Conservation (phyloP, 1,284 basidiomycete species). For the Meripilus lineatus region DNA sequence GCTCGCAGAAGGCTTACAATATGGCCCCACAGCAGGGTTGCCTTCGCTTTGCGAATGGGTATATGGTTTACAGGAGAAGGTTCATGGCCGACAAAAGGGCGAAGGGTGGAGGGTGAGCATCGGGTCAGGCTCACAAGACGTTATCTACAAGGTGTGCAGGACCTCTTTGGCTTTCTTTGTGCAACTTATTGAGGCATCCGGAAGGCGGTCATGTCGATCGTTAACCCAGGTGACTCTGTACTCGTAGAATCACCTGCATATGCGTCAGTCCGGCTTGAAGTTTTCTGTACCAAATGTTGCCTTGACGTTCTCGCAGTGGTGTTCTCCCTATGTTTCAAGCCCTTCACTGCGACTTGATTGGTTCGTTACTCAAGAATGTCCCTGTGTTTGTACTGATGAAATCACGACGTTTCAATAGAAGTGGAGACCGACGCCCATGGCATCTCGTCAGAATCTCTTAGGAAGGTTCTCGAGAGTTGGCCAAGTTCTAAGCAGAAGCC, state of each 20-base stretch:
- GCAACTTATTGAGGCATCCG: too few species aligned
- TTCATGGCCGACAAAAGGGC: slow-evolving; percentile 52
- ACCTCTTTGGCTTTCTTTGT: not conserved
- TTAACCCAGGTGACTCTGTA: slow-evolving; percentile 80
- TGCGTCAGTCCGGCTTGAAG: slow-evolving; percentile 46
- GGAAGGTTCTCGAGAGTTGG: slow-evolving; percentile 72
- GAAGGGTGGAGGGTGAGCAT: slow-evolving; percentile 73
- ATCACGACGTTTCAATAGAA: slow-evolving; percentile 44
- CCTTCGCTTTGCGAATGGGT: slow-evolving; percentile 64
- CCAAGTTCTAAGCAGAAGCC: slow-evolving; percentile 69
- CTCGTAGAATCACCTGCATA: slow-evolving; percentile 87
- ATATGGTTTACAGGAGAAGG: slow-evolving; percentile 56
- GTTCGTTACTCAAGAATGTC: slow-evolving; percentile 32
- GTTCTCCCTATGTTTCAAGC: slow-evolving; percentile 58
- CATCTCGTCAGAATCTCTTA: slow-evolving; percentile 61
- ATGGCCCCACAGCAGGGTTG: slow-evolving; percentile 74
- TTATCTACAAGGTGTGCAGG: slow-evolving; percentile 72
- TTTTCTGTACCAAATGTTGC: slow-evolving; percentile 8
- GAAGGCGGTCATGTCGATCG: slow-evolving; percentile 57
- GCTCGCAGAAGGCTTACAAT: slow-evolving; percentile 67
- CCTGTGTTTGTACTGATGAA: not conserved
- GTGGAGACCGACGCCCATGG: slow-evolving; percentile 79
- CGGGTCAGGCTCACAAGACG: slow-evolving; percentile 83
- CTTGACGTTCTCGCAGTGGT: slow-evolving; percentile 36
- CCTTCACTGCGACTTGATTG: slow-evolving; percentile 59